Conservation (phyloP, 2,329 filamentous ascomycete genomes). For the Rutstroemia sydowiana region DNA sequence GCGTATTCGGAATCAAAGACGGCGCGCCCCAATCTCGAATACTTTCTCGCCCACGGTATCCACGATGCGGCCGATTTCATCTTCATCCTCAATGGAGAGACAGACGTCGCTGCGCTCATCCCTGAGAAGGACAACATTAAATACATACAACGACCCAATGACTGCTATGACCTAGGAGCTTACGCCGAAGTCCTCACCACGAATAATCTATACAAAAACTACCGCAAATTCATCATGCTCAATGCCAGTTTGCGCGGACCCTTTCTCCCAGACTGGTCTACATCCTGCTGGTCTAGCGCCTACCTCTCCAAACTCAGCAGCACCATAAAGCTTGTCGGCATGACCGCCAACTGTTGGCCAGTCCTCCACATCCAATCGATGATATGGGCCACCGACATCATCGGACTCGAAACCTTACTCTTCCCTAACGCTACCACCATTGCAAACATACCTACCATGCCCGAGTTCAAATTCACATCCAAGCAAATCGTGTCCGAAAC, state of each 20-base stretch:
- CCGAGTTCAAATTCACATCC: neutral
- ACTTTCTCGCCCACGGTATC: constrained; percentile 26
- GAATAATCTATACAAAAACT: constrained; percentile 23
- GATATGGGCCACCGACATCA: constrained; percentile 26
- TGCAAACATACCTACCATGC: constrained; percentile 4
- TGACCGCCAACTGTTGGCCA: constrained; percentile 25
- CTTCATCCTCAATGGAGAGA: constrained; percentile 26
- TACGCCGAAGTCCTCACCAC: constrained; percentile 22
- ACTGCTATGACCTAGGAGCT: constrained; percentile 27
- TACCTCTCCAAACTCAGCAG: constrained; percentile 16
- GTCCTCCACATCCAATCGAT: constrained; percentile 26
- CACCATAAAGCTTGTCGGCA: constrained; percentile 27
- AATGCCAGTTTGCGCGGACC: constrained; percentile 28
- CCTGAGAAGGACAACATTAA: constrained; percentile 19
- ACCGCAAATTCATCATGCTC: constrained; percentile 25
- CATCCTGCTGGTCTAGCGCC: constrained; percentile 25
- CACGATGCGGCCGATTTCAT: constrained; percentile 26
- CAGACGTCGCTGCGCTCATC: constrained; percentile 15
- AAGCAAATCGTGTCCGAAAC: neutral
- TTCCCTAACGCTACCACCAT: constrained; percentile 16
- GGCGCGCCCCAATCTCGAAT: constrained; percentile 23
- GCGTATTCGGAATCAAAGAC: constrained; percentile 23
- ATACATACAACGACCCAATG: constrained; percentile 20
- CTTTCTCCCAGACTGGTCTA: constrained; percentile 24
- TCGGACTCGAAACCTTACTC: constrained; percentile 22